Percentiles rank a stretch among this genome's conserved stretches.
Evolutionary conservation across 2,329 filamentous ascomycete species (phyloP).

Genomic region (Colletotrichum orchidophilum): DNA sequence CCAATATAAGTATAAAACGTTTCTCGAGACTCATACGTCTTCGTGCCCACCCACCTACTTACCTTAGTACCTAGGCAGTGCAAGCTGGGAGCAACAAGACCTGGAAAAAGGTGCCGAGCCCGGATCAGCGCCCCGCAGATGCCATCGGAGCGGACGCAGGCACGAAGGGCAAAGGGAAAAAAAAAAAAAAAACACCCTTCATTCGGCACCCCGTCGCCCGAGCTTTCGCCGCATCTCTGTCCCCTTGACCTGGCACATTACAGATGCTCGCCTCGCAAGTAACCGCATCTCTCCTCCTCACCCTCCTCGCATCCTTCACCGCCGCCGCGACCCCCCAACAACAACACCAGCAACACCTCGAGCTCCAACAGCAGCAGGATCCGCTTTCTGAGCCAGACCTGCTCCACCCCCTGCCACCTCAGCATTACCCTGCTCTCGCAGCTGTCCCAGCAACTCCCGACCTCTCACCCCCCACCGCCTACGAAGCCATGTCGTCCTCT

Average conservation of each 20-base stretch:
- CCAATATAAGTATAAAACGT: too few species aligned
- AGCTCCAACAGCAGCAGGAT: neutral
- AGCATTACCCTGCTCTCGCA: neutral
- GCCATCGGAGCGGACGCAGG: conserved; percentile 4
- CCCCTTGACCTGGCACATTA: neutral
- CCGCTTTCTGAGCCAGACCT: neutral
- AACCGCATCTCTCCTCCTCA: neutral
- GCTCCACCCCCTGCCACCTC: neutral
- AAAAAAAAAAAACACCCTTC: neutral
- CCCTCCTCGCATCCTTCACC: neutral
- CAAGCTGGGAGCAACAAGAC: neutral
- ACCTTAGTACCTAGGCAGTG: neutral
- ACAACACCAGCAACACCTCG: neutral
- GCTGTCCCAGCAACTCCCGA: conserved; percentile 1
- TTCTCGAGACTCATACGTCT: too few species aligned
- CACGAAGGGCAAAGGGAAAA: too few species aligned
- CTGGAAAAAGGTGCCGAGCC: neutral
- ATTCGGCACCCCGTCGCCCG: neutral
- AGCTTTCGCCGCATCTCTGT: neutral
- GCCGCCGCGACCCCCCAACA: neutral
- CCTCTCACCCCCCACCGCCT: neutral
- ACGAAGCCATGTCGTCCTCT: conserved; percentile 18
- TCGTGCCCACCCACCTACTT: neutral
- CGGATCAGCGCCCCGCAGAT: neutral
- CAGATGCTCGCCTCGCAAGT: conserved; percentile 7